A percentile compares a stretch with the other conserved stretches of the same genome.
These are phyloP conservation scores for Trichoderma oligosporum DNA, from an alignment of 2,329 filamentous ascomycete species.

Conservation along the genomic window DNA sequence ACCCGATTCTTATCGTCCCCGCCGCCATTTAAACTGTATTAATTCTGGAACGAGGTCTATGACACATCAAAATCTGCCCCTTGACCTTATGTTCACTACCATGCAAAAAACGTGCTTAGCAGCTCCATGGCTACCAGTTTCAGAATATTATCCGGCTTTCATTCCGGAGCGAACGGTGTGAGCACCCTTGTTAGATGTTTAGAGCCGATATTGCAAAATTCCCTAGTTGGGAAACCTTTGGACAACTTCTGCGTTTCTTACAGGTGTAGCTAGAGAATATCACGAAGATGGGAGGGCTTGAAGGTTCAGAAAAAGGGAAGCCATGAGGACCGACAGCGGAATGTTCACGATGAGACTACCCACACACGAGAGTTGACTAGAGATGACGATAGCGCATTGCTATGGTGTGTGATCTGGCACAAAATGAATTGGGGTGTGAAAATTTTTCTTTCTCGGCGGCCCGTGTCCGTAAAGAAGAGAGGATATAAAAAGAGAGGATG, in stretches of 20 bases:
- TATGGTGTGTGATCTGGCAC: conserved; percentile 8
- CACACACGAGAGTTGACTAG: neutral
- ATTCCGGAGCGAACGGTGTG: conserved; percentile 6
- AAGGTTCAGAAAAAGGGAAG: neutral
- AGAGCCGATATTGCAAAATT: conserved; percentile 17
- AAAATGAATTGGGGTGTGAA: conserved; percentile 8
- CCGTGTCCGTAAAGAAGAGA: conserved; percentile 8
- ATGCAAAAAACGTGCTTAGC: neutral
- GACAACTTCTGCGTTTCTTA: conserved; percentile 27
- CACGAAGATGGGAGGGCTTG: conserved; percentile 9
- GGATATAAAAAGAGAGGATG: conserved; percentile 13
- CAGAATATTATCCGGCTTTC: conserved; percentile 5
- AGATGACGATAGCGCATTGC: conserved; percentile 17
- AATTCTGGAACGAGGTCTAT: conserved; percentile 22
- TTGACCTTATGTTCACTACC: neutral
- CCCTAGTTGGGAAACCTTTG: conserved; percentile 26
- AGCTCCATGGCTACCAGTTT: neutral
- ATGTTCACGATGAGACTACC: conserved; percentile 14
- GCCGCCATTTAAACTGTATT: neutral
- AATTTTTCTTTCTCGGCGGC: neutral
- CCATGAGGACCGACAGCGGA: conserved; percentile 14
- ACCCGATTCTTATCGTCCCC: conserved; percentile 14
- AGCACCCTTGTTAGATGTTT: conserved; percentile 11
- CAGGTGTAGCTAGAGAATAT: conserved; percentile 16
- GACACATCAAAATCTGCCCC: conserved; percentile 22